Evolutionary conservation across 2,329 filamentous ascomycete species (phyloP).

Genomic region (Zalaria sp.): DNA sequence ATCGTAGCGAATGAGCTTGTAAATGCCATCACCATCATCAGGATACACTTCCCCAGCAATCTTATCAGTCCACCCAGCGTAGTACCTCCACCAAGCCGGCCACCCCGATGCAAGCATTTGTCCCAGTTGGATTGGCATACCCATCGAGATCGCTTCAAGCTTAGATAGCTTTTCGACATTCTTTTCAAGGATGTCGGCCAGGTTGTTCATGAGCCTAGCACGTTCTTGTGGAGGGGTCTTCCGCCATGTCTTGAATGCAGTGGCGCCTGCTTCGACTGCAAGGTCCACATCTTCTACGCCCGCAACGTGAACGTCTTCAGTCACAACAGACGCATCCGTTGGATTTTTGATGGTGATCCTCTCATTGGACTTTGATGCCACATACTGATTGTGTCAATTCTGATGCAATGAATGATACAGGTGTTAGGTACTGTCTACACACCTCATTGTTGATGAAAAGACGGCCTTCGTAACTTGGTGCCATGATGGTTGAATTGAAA

Average conservation of each 20-base stretch:
- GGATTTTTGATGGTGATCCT: conserved; percentile 37
- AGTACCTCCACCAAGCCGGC: conserved; percentile 1
- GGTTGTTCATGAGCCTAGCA: conserved; percentile 4
- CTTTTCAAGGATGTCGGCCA: conserved; percentile 8
- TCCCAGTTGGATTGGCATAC: conserved; percentile 2
- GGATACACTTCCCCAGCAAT: conserved; percentile 5
- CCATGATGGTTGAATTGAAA: neutral
- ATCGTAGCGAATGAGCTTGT: conserved; percentile 22
- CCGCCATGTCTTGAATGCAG: conserved; percentile 42
- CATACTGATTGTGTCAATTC: neutral
- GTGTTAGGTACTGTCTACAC: neutral
- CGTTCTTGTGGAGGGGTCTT: neutral
- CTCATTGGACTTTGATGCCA: conserved; percentile 11
- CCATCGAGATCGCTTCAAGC: conserved; percentile 7
- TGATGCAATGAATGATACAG: neutral
- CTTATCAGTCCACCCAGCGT: conserved; percentile 8
- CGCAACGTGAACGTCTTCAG: conserved; percentile 29
- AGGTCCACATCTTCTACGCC: conserved; percentile 48
- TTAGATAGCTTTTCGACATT: conserved; percentile 7
- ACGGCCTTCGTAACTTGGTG: neutral
- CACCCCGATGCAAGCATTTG: neutral
- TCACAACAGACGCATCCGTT: conserved; percentile 33
- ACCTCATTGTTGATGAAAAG: conserved; percentile 7
- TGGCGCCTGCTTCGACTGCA: conserved; percentile 55
- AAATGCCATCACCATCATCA: conserved; percentile 4